Percentiles rank a stretch among this genome's conserved stretches.
These are phyloP conservation scores for Acacia concinna DNA, from an alignment of 331 rosid species.

Conservation along the genomic window DNA sequence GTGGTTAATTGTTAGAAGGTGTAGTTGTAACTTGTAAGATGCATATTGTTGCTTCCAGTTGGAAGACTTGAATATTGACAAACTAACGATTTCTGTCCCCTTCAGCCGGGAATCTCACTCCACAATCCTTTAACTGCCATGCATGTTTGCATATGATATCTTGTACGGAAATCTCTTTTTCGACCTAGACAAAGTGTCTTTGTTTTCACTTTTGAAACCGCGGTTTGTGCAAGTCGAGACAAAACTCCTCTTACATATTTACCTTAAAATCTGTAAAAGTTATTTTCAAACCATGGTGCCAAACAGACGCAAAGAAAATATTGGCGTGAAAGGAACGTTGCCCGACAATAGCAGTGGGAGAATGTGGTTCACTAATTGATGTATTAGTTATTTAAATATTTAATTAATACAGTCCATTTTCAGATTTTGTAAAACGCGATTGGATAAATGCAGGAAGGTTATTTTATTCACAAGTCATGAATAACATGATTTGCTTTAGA, in stretches of 20 bases:
- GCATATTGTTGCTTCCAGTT: constrained; percentile 1
- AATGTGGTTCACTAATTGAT: background rate
- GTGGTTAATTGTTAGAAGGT: background rate
- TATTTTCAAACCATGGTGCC: too few relatives aligned
- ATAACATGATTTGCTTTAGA: too few relatives aligned
- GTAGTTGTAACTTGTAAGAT: constrained; percentile 10
- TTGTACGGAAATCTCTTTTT: background rate
- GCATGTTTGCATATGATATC: background rate
- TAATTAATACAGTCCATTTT: too few relatives aligned
- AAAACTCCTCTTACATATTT: too few relatives aligned
- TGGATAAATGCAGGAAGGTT: background rate
- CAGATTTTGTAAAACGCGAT: background rate
- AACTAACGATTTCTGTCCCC: background rate
- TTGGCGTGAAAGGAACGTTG: background rate
- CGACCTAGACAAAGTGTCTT: too few relatives aligned
- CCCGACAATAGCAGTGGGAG: background rate
- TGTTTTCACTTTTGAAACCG: too few relatives aligned
- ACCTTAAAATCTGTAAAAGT: too few relatives aligned
- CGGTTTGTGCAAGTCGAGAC: too few relatives aligned
- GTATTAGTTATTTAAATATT: too few relatives aligned
- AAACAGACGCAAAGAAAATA: too few relatives aligned
- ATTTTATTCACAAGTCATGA: too few relatives aligned
- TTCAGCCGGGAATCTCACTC: background rate
- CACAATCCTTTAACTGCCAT: background rate
- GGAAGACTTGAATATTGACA: background rate